Base-by-base conservation (phyloP, 495 filamentous ascomycete genomes). In the Trichoderma asperelloides region DNA sequence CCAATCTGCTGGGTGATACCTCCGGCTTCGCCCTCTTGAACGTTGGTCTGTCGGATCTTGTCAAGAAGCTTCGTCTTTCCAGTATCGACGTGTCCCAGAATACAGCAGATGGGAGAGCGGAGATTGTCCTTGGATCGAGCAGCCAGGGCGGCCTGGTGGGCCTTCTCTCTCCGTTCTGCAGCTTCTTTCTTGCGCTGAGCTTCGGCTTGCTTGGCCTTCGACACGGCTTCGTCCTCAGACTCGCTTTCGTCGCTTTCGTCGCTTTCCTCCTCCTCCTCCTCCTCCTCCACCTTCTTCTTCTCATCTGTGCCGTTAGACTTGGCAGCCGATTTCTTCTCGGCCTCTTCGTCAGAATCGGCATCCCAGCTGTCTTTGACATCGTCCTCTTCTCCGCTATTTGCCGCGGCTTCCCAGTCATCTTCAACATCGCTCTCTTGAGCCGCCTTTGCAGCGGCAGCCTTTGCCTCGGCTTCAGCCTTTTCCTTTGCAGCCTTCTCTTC, bases 1-100 rank as follows among this genome's bases (percentile, higher is more conserved):
- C 96, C 96, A 75, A 99, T 99, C 79, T 99, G 96, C 80, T 99
- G 96, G 18, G 96, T 99, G 73, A 99, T 99, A 89, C 96, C 96
- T 80, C 96, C 96, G 47, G 96, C 96, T 88, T 99, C 96, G 68
- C 96, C 96, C 78, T 98, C 96, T 76, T 99, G 96, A 30, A 99
- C 96, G 74, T 98, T 98, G 64, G 96, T 99, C 78, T 97, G 93
- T 69, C 96, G 90, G 74, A 99, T 94, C 82, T 98, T 98, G 82
- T 99, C 96, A 65, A 99, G 83, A 67, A 99, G 81, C 81, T 99
- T 99, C 23, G 96, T 99, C 83, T 99, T 99, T 73, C 96, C 96
- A 47, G 96, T 99, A 87, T 99, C 96, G 84, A 99, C 96, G 84
- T 99, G 96, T 68, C 96, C 96, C 63, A 99, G 86, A 85, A 99